Percentiles rank a stretch among this genome's conserved stretches.
Evolutionary conservation across 2,329 filamentous ascomycete species (phyloP).

Genomic region (Sporothrix variecibatus): DNA sequence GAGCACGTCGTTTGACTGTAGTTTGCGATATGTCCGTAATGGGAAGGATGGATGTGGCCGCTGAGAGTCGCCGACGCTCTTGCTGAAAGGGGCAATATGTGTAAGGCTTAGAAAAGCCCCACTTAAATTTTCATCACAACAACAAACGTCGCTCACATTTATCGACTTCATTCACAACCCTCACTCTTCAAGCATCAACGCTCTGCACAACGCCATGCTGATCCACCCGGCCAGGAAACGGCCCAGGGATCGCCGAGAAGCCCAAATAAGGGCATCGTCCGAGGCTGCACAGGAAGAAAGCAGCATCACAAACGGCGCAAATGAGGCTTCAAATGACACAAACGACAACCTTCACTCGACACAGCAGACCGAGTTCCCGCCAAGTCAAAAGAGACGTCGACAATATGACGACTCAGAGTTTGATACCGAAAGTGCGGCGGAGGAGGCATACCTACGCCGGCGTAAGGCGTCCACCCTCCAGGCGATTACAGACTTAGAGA

Average conservation of each 20-base stretch:
- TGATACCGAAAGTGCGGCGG: background rate
- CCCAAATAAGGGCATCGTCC: background rate
- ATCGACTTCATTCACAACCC: background rate
- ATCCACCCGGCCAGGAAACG: background rate
- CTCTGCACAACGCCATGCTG: background rate
- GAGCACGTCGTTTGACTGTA: background rate
- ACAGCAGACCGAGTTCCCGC: background rate
- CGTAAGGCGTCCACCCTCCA: background rate
- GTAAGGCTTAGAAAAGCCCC: background rate
- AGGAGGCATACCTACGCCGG: background rate
- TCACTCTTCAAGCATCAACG: background rate
- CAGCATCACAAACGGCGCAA: background rate
- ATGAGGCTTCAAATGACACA: background rate
- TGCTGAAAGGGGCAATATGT: background rate
- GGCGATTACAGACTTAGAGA: background rate
- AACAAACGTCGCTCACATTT: background rate
- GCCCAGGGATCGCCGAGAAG: background rate
- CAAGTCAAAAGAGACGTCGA: background rate
- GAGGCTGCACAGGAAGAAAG: background rate
- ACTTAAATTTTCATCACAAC: conserved; percentile 24
- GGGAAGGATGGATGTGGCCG: background rate
- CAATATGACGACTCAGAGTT: background rate
- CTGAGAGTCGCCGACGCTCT: background rate
- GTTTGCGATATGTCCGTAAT: background rate
- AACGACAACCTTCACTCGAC: background rate